These are phyloP conservation scores for Diaporthe ampelina DNA, from an alignment of 2,329 filamentous ascomycete genomes.

Conservation along the genomic window DNA sequence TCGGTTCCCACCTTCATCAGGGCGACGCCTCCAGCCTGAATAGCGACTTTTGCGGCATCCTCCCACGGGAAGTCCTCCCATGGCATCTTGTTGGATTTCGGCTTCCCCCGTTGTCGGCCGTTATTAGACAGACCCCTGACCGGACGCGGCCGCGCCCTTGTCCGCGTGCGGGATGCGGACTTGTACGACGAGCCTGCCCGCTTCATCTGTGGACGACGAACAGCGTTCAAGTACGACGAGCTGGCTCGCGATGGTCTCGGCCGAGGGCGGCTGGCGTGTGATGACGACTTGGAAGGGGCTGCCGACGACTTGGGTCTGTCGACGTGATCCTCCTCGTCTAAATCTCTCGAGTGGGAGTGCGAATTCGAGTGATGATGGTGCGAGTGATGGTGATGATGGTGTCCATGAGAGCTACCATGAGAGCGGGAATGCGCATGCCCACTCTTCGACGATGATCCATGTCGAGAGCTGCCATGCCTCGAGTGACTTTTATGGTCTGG, in stretches of 20 bases:
- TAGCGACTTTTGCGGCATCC: slow-evolving; percentile 43
- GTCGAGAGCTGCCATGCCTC: slow-evolving; percentile 16
- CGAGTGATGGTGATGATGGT: slow-evolving; percentile 12
- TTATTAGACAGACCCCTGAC: slow-evolving; percentile 31
- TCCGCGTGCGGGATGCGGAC: neutral
- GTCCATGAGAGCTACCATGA: slow-evolving; percentile 27
- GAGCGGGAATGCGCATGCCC: neutral
- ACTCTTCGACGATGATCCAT: slow-evolving; percentile 6
- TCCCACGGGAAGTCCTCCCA: slow-evolving; percentile 42
- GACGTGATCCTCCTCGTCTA: slow-evolving; percentile 1
- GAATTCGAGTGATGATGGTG: neutral
- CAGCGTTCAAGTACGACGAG: slow-evolving; percentile 34
- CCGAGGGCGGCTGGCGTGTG: slow-evolving; percentile 28
- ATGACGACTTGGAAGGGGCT: slow-evolving; percentile 3
- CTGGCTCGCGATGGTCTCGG: slow-evolving; percentile 37
- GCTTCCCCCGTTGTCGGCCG: slow-evolving; percentile 35
- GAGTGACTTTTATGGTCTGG: slow-evolving; percentile 27
- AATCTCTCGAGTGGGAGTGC: slow-evolving; percentile 20
- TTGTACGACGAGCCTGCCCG: slow-evolving; percentile 38
- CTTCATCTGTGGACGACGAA: slow-evolving; percentile 38
- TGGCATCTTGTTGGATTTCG: slow-evolving; percentile 13
- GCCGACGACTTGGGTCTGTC: slow-evolving; percentile 25
- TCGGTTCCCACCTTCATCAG: slow-evolving; percentile 43
- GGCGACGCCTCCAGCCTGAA: slow-evolving; percentile 46
- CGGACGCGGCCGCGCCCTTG: slow-evolving; percentile 25